These are phyloP conservation scores for Scheffersomyces illinoinensis DNA, from an alignment of 1,139 yeast species.

Conservation along the genomic window DNA sequence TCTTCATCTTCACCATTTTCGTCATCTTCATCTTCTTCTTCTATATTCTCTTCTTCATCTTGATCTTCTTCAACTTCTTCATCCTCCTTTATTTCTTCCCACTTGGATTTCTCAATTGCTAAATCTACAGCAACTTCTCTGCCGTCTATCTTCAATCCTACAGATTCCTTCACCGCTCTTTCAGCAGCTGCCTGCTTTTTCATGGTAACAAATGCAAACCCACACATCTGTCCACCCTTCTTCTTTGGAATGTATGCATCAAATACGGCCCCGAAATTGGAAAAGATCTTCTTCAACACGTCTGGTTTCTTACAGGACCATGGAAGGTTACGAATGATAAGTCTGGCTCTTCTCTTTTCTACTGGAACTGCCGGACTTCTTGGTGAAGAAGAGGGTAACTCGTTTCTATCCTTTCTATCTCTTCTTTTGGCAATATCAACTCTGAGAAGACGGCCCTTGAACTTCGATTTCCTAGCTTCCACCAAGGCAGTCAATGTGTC, in stretches of 20 bases:
- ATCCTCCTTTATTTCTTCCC: conserved; percentile 51
- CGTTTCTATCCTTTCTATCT: conserved; percentile 57
- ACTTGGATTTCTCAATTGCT: conserved; percentile 84
- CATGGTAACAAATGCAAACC: conserved; percentile 95
- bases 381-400: conserved; percentile 14
- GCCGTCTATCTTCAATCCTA: conserved; percentile 80
- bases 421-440: conserved; percentile 92
- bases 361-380: conserved; percentile 35
- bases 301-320: conserved; percentile 90
- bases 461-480: conserved; percentile 63
- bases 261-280: conserved; percentile 80
- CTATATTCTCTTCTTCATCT: conserved; percentile 32
- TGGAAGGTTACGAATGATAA: conserved; percentile 89
- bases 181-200: conserved; percentile 76
- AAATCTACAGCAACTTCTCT: conserved; percentile 93
- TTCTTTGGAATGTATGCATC: conserved; percentile 91
- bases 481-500: conserved; percentile 79
- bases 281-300: conserved; percentile 66
- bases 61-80: conserved; percentile 26
- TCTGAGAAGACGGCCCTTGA: conserved; percentile 65
- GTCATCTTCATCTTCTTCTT: conserved; percentile 36
- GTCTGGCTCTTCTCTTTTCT: conserved; percentile 74
- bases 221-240: conserved; percentile 86
- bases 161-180: conserved; percentile 72
- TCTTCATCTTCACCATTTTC: conserved; percentile 25